Base-by-base conservation (phyloP, 2,329 filamentous ascomycete species). In the Allantophomopsis cytisporea region DNA sequence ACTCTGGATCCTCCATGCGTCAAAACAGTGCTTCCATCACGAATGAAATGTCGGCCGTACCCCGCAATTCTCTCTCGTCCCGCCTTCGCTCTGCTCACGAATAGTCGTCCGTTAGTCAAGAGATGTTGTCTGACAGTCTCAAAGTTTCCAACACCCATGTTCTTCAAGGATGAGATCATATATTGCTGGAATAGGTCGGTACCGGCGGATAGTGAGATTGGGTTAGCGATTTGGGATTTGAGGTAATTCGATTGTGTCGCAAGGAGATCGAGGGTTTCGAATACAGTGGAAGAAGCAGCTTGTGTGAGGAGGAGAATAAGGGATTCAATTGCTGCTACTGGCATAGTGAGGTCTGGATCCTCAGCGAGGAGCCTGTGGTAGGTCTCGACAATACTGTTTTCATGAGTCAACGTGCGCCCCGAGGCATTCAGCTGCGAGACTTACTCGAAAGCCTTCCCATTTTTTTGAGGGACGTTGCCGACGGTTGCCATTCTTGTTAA, bases 111-210 rank as follows among this genome's bases (percentile, higher is more conserved):
- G 61, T 95, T 95, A 45, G 77, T 76, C 39, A 96, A 68, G 20
- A 96, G 69, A 62, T 95, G 86, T 53, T 80, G 76, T 46, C 84
- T 73, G 41, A 94, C 82, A 38, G 80, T 76, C 46, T 88, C 83
- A 60, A 96, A 96, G 55, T 83, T 79, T 2, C 68, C 64, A 16
- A 66, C 66, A 55, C 47, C 65, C 49, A 18, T 69, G 51, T 53
- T 65, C 30, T 56, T 55, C 28, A 80, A 68, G 46, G 71, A 86
- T 41, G 79, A 77, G 53, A 94, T 81, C 50, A 98, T 76, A 62
- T 94, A 96, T 57, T 89, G 82, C 58, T 91, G 83, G 68, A 98
- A 96, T 43, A 96, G 76, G 59, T 95, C 88, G 43, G 88, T 94
- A 52, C 91, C 91, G 40, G 93, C 91, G 37, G 84, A 87, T 13